Base-by-base conservation (phyloP, 1,284 basidiomycete species). In the Mycena sp. region DNA sequence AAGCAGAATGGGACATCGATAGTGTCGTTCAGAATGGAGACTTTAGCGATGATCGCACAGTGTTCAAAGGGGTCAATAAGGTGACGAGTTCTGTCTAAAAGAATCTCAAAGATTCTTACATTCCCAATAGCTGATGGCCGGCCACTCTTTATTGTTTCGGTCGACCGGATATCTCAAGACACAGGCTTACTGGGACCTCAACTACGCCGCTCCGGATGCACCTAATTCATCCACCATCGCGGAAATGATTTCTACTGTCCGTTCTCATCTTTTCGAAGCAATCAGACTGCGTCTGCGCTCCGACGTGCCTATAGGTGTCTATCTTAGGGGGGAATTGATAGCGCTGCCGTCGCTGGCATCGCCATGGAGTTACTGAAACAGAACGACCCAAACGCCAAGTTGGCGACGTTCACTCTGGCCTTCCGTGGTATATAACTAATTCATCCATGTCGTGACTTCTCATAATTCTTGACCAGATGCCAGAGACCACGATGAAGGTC, bases 61-160 rank as follows among this genome's bases (percentile, higher is more conserved):
- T 68, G 9, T 70, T 70, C 44, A 60, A 65, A 51, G 56, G 56
- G 2, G 56, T 40, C 17, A 23, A 11, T 4, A 49, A 49, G 32
- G 25, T 37, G 30, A 9, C 32, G 29, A 37, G 12, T 23, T 29
- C 25, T 45, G 19, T 10, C 38, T 16, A 14, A 35, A 7, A 14
- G 14, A 14, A 35, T 2, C 46, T 28, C n/a, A 37, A 35, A 14
- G 14, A 35, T 35, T 35, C n/a, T n/a, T n/a, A n/a, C n/a, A n/a
- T n/a, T 35, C 32, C 73, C 30, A 87, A 14, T 10, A 58, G 57
- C n/a, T 58, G 4, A 37, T 43, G 38, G 10, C 57, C 2, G 57
- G 57, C 4, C 37, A 58, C 25, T 58, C n/a, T 26, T 25, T 51
- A 11, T 0, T 58, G 10, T 58, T 26, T 21, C 37, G 57, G 2